Evolutionary conservation across 768 basidiomycete genomes (phyloP).

Genomic region (Russula ochroleuca): DNA sequence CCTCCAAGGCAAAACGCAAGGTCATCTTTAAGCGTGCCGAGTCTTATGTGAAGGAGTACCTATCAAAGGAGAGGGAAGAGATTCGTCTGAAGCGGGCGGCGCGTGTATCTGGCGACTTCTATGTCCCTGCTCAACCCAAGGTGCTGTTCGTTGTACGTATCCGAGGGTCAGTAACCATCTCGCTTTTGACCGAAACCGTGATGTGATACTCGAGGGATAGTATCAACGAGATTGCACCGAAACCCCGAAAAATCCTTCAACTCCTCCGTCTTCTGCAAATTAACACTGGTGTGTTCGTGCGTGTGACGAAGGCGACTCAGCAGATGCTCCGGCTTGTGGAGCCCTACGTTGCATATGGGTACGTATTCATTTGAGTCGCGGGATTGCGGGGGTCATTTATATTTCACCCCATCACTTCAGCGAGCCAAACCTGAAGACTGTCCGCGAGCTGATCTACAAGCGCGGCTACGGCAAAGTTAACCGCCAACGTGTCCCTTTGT

Average conservation of each 20-base stretch:
- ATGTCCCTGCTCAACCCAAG: conserved; percentile 95
- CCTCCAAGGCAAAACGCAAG: conserved; percentile 85
- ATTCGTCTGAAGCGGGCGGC: conserved; percentile 92
- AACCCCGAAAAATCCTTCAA: conserved; percentile 98
- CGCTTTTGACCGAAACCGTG: conserved; percentile 17
- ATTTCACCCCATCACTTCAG: conserved; percentile 37
- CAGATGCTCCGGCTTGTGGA: conserved; percentile 98
- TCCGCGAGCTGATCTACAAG: conserved; percentile 98
- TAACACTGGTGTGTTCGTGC: conserved; percentile 99
- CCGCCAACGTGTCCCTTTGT: conserved; percentile 95
- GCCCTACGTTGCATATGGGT: conserved; percentile 98
- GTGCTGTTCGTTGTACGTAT: conserved; percentile 98
- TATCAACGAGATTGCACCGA: conserved; percentile 99
- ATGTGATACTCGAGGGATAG: conserved; percentile 39
- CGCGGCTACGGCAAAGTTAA: conserved; percentile 98
- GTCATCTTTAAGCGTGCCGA: conserved; percentile 99
- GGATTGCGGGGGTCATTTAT: background rate
- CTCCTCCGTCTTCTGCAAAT: conserved; percentile 98
- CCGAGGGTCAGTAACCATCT: conserved; percentile 66
- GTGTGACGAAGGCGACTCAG: conserved; percentile 91
- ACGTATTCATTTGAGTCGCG: conserved; percentile 30
- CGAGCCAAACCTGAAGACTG: conserved; percentile 94
- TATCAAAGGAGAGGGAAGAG: conserved; percentile 90
- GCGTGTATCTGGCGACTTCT: conserved; percentile 89
- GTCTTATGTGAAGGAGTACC: conserved; percentile 96